Conservation (phyloP, 2,329 filamentous ascomycete genomes). For the Alternaria tenuissima region DNA sequence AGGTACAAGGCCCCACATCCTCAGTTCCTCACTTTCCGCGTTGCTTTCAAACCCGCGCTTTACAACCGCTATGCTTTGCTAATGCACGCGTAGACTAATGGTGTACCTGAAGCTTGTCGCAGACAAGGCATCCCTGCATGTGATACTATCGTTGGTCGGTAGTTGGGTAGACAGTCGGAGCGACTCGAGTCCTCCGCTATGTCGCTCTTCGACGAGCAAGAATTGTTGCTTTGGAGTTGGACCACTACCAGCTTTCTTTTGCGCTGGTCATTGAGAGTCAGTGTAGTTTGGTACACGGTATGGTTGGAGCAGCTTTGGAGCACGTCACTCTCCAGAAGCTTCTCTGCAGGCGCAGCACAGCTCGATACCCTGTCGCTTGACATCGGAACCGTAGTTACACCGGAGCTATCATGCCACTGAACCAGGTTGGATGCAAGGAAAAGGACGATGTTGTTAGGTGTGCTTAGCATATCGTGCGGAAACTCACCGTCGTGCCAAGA, state of each 20-base stretch:
- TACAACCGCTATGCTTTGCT: not conserved
- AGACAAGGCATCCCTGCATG: not conserved
- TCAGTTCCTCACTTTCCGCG: constrained; percentile 1
- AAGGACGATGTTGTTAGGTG: constrained; percentile 4
- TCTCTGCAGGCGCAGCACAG: not conserved
- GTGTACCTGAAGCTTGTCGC: not conserved
- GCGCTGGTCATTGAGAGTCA: too few relatives aligned
- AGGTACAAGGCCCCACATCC: constrained; percentile 16
- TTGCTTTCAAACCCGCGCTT: constrained; percentile 6
- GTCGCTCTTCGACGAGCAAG: not conserved
- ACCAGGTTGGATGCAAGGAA: not conserved
- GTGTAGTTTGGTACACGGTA: too few relatives aligned
- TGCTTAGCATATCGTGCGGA: constrained; percentile 16
- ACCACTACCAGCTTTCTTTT: too few relatives aligned
- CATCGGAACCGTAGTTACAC: not conserved
- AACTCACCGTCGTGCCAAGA: constrained; percentile 2
- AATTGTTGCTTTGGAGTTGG: too few relatives aligned
- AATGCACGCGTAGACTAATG: not conserved
- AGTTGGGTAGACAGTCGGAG: not conserved
- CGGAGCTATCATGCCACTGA: not conserved
- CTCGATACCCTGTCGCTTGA: not conserved
- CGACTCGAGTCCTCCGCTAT: not conserved
- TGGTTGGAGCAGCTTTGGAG: too few relatives aligned
- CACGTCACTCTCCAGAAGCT: not conserved
- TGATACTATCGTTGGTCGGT: not conserved